Percentiles rank a stretch among this genome's conserved stretches.
These are phyloP conservation scores for Gelatoporia subvermispora DNA, from an alignment of 768 basidiomycete species.

Conservation along the genomic window DNA sequence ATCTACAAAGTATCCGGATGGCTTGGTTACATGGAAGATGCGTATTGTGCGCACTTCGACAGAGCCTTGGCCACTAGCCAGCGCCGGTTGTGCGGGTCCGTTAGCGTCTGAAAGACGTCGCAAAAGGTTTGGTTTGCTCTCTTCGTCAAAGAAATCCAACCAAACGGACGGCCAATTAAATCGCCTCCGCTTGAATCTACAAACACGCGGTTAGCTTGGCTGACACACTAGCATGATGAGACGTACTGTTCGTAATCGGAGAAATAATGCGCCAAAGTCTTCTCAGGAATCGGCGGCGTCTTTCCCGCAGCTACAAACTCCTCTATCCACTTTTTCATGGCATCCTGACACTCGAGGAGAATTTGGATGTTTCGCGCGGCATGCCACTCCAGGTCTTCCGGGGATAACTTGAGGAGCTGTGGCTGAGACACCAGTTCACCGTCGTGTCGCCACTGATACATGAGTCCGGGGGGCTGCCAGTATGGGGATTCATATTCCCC, in stretches of 20 bases:
- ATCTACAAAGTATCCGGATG: neutral
- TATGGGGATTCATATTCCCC: no score
- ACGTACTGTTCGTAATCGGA: constrained; percentile 49
- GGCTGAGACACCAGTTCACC: constrained; percentile 11
- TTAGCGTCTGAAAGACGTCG: no score
- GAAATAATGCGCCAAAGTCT: constrained; percentile 33
- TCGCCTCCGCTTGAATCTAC: constrained; percentile 61
- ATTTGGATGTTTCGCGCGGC: constrained; percentile 66
- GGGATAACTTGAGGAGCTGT: constrained; percentile 56
- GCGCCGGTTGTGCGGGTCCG: no score
- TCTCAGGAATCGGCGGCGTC: constrained; percentile 15
- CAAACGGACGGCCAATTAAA: constrained; percentile 63
- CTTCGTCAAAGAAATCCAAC: no score
- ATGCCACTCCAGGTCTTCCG: constrained; percentile 68
- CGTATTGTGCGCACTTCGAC: constrained; percentile 17
- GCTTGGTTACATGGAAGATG: constrained; percentile 17
- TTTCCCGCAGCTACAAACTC: constrained; percentile 24
- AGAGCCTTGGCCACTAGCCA: no score
- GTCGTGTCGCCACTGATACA: constrained; percentile 28
- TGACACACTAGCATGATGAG: constrained; percentile 2
- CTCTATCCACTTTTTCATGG: constrained; percentile 46
- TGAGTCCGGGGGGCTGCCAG: constrained; percentile 55
- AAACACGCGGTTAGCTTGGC: neutral
- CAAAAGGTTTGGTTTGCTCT: no score
- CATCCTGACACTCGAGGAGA: constrained; percentile 56